Evolutionary conservation across 2,329 filamentous ascomycete species (phyloP), one percentile per base, ranked within the genome.

Genomic region (Beauveria pseudobassiana): DNA sequence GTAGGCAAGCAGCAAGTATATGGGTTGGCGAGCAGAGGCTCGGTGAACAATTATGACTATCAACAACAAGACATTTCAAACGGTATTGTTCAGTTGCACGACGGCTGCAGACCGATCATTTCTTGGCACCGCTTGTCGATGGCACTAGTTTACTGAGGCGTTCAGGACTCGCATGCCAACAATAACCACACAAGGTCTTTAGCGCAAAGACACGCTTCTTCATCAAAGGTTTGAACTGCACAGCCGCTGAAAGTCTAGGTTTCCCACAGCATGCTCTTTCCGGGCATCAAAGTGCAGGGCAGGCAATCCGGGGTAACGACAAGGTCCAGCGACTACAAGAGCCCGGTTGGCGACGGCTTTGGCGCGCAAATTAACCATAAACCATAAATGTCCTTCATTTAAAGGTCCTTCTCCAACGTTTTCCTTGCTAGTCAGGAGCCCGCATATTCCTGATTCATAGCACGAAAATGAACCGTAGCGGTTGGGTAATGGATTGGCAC

Each of bases 101-200:
- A 34, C 12, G 12, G 30, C 54, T 20, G 18, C 54, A 38, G 14
- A 22, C 30, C 38, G 52, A 42, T 49, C 45, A 18, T 26, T 40
- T 50, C 55, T 50, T 58, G 52, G 52, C 52, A 50, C n/a, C 49
- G 42, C 26, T 48, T 48, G 42, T 34, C 54, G 28, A 56, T 57
- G 54, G 46, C 30, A 20, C 46, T 59, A 30, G 20, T 34, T 2
- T 2, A 55, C 45, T 26, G 52, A 55, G 40, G 52, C 52, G 40
- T 55, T 48, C 22, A 5, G 26, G 22, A 1, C 20, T 24, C 22
- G 10, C 12, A n/a, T 45, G 20, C 20, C 30, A 34, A 34, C 30
- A 12, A 34, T 34, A 34, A 30, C 28, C 28, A 34, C 30, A 5
- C 30, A 34, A 34, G 10, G 30, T 12, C 10, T 34, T 10, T 34